Evolutionary conservation across 495 filamentous ascomycete genomes (phyloP).

Genomic region (Pyronema omphalodes): DNA sequence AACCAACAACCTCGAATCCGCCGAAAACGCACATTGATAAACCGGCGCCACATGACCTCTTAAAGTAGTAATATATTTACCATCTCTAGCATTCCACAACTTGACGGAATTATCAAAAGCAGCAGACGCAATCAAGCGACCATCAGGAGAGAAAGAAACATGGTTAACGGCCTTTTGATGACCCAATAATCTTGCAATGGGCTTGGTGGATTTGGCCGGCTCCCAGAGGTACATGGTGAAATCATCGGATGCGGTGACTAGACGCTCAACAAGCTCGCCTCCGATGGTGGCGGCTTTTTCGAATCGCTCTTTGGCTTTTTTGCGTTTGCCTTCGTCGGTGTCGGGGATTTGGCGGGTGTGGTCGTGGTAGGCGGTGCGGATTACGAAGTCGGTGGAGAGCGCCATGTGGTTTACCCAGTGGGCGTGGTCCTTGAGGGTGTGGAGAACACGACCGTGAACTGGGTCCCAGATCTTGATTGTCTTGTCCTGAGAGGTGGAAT

Average conservation of each 20-base stretch:
- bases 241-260: constrained; percentile 85
- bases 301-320: constrained; percentile 68
- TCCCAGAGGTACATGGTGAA: constrained; percentile 97
- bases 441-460: constrained; percentile 53
- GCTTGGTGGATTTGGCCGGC: constrained; percentile 58
- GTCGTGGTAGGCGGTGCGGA: constrained; percentile 75
- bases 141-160: constrained; percentile 83
- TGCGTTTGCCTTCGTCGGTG: constrained; percentile 48
- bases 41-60: constrained; percentile 87
- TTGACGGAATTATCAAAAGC: constrained; percentile 89
- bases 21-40: constrained; percentile 75
- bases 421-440: constrained; percentile 64
- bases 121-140: constrained; percentile 64
- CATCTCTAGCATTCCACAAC: constrained; percentile 60
- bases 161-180: constrained; percentile 96
- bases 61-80: constrained; percentile 39
- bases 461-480: constrained; percentile 85
- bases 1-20: constrained; percentile 70
- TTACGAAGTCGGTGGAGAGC: constrained; percentile 78
- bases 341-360: constrained; percentile 54
- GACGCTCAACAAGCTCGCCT: constrained; percentile 61
- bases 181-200: constrained; percentile 68
- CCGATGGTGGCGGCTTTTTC: constrained; percentile 67
- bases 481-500: constrained; percentile 82
- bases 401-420: constrained; percentile 96